Evolutionary conservation across 495 filamentous ascomycete species (phyloP).

Genomic region (Neurospora terricola): DNA sequence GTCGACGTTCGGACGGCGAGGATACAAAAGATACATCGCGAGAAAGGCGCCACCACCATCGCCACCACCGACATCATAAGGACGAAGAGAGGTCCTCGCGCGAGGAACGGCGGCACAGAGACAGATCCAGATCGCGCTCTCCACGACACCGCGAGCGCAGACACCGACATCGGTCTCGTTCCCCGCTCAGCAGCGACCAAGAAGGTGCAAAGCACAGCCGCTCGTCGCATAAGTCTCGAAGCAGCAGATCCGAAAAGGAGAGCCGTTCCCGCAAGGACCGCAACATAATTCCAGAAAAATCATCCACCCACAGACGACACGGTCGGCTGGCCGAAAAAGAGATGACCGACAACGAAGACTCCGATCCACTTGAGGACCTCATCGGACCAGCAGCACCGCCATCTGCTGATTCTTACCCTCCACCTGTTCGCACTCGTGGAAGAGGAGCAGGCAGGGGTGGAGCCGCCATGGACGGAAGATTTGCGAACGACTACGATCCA

Average conservation of each 20-base stretch:
- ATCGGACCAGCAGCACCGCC: constrained; percentile 68
- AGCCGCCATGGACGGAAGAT: constrained; percentile 75
- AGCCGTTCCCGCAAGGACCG: neutral
- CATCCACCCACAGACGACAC: constrained; percentile 10
- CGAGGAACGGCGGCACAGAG: neutral
- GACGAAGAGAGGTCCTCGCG: constrained; percentile 2
- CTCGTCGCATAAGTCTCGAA: neutral
- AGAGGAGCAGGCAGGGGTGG: constrained; percentile 49
- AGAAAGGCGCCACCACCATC: constrained; percentile 1
- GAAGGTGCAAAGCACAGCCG: neutral
- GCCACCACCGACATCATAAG: constrained; percentile 1
- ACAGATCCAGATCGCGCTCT: constrained; percentile 14
- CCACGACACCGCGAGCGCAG: constrained; percentile 8
- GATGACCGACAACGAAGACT: constrained; percentile 35
- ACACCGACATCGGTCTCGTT: constrained; percentile 15
- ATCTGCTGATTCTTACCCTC: constrained; percentile 24
- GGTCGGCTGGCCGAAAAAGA: constrained; percentile 11
- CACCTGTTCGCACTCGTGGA: constrained; percentile 53
- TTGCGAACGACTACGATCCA: constrained; percentile 70
- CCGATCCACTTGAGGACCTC: constrained; percentile 69
- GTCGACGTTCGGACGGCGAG: neutral
- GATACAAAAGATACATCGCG: neutral
- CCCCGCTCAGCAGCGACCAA: constrained; percentile 9
- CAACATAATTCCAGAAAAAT: constrained; percentile 3
- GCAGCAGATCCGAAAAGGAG: constrained; percentile 10